Conservation (phyloP, 495 filamentous ascomycete species). For the Talaromyces borbonicus region DNA sequence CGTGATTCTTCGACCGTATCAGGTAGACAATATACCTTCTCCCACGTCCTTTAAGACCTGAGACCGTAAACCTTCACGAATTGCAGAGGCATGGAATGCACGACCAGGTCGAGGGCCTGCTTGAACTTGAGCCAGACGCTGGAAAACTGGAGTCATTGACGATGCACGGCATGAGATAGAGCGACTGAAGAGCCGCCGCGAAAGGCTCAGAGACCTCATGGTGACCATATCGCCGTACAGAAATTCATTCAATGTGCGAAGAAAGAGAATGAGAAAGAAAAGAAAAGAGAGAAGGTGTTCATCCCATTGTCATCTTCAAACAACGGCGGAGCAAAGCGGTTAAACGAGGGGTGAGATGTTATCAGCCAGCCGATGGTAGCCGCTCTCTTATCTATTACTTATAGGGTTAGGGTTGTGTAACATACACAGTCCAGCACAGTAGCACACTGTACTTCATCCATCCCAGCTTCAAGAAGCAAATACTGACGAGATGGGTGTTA, state of each 20-base stretch:
- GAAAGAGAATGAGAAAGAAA: slow-evolving; percentile 6
- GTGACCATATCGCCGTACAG: slow-evolving; percentile 4
- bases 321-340: slow-evolving; percentile 1
- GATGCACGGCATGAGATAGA: neutral
- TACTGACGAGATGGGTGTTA: too few species aligned
- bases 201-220: slow-evolving; percentile 28
- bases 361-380: slow-evolving; percentile 31
- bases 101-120: slow-evolving; percentile 18
- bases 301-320: neutral
- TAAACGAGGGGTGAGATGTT: neutral
- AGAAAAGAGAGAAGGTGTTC: slow-evolving; percentile 2
- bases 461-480: too few species aligned
- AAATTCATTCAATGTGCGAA: slow-evolving; percentile 5
- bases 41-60: slow-evolving; percentile 94
- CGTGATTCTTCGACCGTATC: too few species aligned
- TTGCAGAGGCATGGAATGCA: slow-evolving; percentile 51
- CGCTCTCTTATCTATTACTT: slow-evolving; percentile 12
- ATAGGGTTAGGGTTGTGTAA: neutral
- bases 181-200: slow-evolving; percentile 1
- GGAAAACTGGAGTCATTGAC: slow-evolving; percentile 1
- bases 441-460: too few species aligned
- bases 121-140: neutral
- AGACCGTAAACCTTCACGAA: slow-evolving; percentile 60
- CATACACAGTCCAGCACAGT: too few species aligned
- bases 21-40: slow-evolving; percentile 54